phyloP scores from a whole-genome alignment of 192 early-diverging fungal genomes.

The Coemansia erecta region DNA sequence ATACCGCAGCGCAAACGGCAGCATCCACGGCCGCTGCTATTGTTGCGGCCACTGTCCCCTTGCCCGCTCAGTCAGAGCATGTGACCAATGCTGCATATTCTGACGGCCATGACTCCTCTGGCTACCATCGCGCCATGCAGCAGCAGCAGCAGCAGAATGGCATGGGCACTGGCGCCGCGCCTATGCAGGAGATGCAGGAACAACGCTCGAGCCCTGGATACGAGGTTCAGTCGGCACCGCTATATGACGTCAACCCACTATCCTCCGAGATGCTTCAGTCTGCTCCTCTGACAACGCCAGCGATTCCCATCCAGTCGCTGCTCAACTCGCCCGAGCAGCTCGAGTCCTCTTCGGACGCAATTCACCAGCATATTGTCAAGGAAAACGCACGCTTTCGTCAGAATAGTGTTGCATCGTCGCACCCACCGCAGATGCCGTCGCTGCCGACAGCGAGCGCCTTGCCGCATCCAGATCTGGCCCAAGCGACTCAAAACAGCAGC shows the following conservation, averaged over 20 bases:
- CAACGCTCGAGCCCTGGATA: slow-evolving; percentile 16
- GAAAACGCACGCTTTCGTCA: slow-evolving; percentile 47
- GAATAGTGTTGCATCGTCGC: slow-evolving; percentile 26
- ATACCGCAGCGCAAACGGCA: neutral
- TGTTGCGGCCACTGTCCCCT: slow-evolving; percentile 12
- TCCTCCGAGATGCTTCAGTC: neutral
- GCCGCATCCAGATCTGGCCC: neutral
- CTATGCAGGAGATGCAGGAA: slow-evolving; percentile 47
- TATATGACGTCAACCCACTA: slow-evolving; percentile 8
- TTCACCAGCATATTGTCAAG: slow-evolving; percentile 44
- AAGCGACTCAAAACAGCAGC: slow-evolving; percentile 27
- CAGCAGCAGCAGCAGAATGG: slow-evolving; percentile 4
- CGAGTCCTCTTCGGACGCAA: slow-evolving; percentile 13
- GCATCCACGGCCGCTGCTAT: slow-evolving; percentile 2
- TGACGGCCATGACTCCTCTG: slow-evolving; percentile 9
- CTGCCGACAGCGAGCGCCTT: slow-evolving; percentile 4
- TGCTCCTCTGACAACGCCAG: slow-evolving; percentile 9
- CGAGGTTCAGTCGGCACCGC: slow-evolving; percentile 8
- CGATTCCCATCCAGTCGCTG: slow-evolving; percentile 45
- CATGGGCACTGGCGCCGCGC: slow-evolving; percentile 5
- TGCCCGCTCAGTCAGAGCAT: slow-evolving; percentile 13
- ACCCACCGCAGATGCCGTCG: slow-evolving; percentile 10
- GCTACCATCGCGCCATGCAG: slow-evolving; percentile 14
- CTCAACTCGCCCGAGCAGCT: slow-evolving; percentile 36
- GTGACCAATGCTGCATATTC: slow-evolving; percentile 28